Base-by-base conservation (phyloP, 805 yeast species). In the Saccharomycodes ludwigii region DNA sequence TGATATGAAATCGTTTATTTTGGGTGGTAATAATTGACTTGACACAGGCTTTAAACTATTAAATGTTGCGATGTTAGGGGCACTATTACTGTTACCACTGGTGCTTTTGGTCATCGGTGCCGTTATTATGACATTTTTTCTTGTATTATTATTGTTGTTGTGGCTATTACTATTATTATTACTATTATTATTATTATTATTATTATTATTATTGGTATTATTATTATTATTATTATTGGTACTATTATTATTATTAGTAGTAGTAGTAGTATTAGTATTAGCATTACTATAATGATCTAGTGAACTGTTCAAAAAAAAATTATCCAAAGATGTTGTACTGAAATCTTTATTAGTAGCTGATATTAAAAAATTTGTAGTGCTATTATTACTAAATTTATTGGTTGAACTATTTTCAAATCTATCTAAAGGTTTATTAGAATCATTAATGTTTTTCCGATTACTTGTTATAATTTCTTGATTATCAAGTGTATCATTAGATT, bases 291-390 rank as follows among this genome's bases (percentile, higher is more conserved):
- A 9, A 20, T n/a, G n/a, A n/a, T n/a, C n/a, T n/a, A n/a, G n/a
- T n/a, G n/a, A n/a, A n/a, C n/a, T n/a, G n/a, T n/a, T n/a, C n/a
- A n/a, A n/a, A n/a, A n/a, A n/a, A n/a, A n/a, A n/a, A n/a, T n/a
- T n/a, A n/a, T n/a, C 28, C 19, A 25, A 16, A 25, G 28, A 16
- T 12, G 28, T 15, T 11, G 15, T 25, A 13, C 28, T 25, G 28
- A n/a, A n/a, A n/a, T n/a, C n/a, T n/a, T n/a, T n/a, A n/a, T n/a
- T n/a, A n/a, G n/a, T n/a, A n/a, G n/a, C n/a, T n/a, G n/a, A n/a
- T n/a, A n/a, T n/a, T n/a, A n/a, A n/a, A n/a, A n/a, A n/a, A n/a
- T n/a, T n/a, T n/a, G n/a, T n/a, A n/a, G n/a, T n/a, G n/a, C n/a
- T n/a, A n/a, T n/a, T n/a, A n/a, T n/a, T n/a, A n/a, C n/a, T n/a